Evolutionary conservation across 495 filamentous ascomycete species (phyloP).

Genomic region (Aspergillus baeticus): DNA sequence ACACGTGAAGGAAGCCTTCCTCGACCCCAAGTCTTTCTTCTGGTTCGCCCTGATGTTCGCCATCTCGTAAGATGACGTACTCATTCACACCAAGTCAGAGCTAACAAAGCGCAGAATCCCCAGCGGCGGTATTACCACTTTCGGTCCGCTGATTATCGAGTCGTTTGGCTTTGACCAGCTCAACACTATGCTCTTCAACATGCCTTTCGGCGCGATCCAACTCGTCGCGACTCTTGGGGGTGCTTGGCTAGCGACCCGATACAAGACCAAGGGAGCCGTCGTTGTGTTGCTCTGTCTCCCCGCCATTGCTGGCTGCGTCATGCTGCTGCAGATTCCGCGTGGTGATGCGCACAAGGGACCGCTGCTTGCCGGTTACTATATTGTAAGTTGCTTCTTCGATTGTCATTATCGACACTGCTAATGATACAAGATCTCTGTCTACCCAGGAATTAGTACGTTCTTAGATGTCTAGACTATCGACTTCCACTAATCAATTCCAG

Average conservation of each 20-base stretch:
- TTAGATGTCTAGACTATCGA: no score
- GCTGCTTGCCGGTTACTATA: slow-evolving; percentile 58
- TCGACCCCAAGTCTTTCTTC: slow-evolving; percentile 65
- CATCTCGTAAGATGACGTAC: slow-evolving; percentile 35
- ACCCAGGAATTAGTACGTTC: slow-evolving; percentile 49
- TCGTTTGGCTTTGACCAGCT: slow-evolving; percentile 60
- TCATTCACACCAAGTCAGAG: background rate
- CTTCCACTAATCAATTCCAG: slow-evolving; percentile 38
- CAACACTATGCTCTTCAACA: slow-evolving; percentile 63
- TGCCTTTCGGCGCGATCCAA: slow-evolving; percentile 63
- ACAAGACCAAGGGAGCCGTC: slow-evolving; percentile 56
- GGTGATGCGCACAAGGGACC: slow-evolving; percentile 43
- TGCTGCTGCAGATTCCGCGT: slow-evolving; percentile 52
- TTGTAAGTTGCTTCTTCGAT: slow-evolving; percentile 27
- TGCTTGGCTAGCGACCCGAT: slow-evolving; percentile 51
- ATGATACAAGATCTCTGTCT: slow-evolving; percentile 49
- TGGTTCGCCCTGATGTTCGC: slow-evolving; percentile 62
- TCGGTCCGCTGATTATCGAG: slow-evolving; percentile 63
- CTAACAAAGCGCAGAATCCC: slow-evolving; percentile 49
- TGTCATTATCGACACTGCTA: background rate
- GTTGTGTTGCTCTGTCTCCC: slow-evolving; percentile 54
- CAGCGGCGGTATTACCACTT: slow-evolving; percentile 60
- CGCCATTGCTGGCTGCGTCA: slow-evolving; percentile 55
- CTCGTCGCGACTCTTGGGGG: slow-evolving; percentile 57
- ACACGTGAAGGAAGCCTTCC: slow-evolving; percentile 58